Evolutionary conservation across 192 early-diverging fungal genomes (phyloP).

Genomic region (Umbelopsis isabellina): DNA sequence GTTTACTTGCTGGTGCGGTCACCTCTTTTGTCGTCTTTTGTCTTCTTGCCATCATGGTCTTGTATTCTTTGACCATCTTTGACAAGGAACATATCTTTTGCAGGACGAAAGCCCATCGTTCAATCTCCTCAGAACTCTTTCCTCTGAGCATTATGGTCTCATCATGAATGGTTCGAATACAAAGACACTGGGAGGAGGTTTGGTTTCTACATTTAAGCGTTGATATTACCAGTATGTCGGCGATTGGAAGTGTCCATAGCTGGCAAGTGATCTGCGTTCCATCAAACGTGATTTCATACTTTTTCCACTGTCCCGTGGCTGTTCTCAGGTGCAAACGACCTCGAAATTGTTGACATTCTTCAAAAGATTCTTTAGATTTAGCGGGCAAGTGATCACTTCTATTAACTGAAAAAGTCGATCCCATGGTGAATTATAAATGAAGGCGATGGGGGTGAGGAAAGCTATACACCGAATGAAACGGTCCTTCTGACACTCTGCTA

Average conservation of each 20-base stretch:
- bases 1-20: neutral
- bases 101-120: conserved; percentile 12
- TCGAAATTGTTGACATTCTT: conserved; percentile 15
- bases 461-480: neutral
- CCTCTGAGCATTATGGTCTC: conserved; percentile 1
- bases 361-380: conserved; percentile 14
- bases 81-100: conserved; percentile 15
- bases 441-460: conserved; percentile 9
- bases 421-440: conserved; percentile 10
- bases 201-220: conserved; percentile 13
- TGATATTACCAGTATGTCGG: conserved; percentile 3
- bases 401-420: neutral
- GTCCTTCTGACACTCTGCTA: neutral
- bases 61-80: conserved; percentile 7
- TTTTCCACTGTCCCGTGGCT: conserved; percentile 17
- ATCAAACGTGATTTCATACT: conserved; percentile 16
- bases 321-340: conserved; percentile 8
- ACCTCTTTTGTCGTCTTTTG: neutral
- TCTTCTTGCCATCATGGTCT: neutral
- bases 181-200: neutral
- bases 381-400: neutral
- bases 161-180: conserved; percentile 16
- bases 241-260: conserved; percentile 11
- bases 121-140: conserved; percentile 12
- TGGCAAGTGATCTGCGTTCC: conserved; percentile 16